phyloP scores from a whole-genome alignment of 306 rosid species.

The barrel medic (Medicago truncatula) region DNA sequence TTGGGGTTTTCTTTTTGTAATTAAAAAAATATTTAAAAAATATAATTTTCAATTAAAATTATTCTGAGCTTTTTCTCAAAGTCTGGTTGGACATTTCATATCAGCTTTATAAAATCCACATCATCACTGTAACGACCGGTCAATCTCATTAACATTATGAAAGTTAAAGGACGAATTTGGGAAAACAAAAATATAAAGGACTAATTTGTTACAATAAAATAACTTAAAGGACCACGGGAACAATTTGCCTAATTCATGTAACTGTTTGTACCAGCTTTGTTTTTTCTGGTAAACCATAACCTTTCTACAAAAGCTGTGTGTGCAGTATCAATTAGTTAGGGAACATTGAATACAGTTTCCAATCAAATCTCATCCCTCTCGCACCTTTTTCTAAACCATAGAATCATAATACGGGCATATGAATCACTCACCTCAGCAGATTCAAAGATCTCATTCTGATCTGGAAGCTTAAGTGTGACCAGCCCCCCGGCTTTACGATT shows the following conservation, averaged over 20 bases:
- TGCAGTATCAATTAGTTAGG: background rate
- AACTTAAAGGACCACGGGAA: background rate
- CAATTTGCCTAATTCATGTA: background rate
- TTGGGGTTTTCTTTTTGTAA: no score
- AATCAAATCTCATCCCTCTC: background rate
- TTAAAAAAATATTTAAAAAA: no score
- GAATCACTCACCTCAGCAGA: constrained; percentile 77
- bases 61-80: no score
- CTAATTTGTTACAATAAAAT: background rate
- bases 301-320: background rate
- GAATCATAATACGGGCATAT: constrained; percentile 15
- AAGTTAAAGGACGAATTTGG: background rate
- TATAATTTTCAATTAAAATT: no score
- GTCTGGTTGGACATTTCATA: no score
- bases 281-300: constrained; percentile 2
- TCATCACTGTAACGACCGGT: no score
- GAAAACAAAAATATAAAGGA: background rate
- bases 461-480: constrained; percentile 85
- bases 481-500: constrained; percentile 93
- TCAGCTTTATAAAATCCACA: no score
- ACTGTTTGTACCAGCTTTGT: constrained; percentile 19
- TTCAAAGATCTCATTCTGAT: constrained; percentile 64
- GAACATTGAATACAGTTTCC: constrained; percentile 7
- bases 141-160: no score
- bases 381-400: background rate